A percentile compares a stretch with the other conserved stretches of the same genome.
Conservation (phyloP, 306 rosid species). For the Arachis hypogaea region DNA sequence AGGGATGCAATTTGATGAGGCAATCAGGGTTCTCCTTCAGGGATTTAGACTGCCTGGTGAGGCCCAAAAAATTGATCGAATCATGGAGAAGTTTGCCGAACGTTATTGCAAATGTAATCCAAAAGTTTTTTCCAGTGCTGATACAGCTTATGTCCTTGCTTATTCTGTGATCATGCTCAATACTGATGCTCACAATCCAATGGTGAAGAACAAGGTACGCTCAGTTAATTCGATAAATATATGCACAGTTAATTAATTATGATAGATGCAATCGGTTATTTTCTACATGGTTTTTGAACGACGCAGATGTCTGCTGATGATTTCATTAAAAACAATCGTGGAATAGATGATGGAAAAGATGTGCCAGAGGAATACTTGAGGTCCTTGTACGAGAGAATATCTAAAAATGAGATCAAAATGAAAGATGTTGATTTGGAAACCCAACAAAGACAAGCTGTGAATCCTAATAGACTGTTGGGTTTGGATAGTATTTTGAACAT, state of each 20-base stretch:
- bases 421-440: conserved; percentile 84
- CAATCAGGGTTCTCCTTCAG: conserved; percentile 87
- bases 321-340: conserved; percentile 98
- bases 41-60: conserved; percentile 99
- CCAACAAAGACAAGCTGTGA: conserved; percentile 84
- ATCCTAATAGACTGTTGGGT: conserved; percentile 83
- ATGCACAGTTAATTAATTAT: conserved; percentile 35
- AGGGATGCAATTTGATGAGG: conserved; percentile 95
- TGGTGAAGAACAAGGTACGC: conserved; percentile 95
- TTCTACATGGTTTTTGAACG: conserved; percentile 37
- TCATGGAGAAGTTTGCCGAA: conserved; percentile 99
- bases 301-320: conserved; percentile 98
- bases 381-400: conserved; percentile 88
- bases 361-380: conserved; percentile 88
- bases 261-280: conserved; percentile 34
- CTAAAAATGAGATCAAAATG: conserved; percentile 98
- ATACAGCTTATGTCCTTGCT: conserved; percentile 98
- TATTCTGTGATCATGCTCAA: conserved; percentile 97
- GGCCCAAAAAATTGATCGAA: conserved; percentile 98
- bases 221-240: conserved; percentile 28
- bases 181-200: conserved; percentile 95
- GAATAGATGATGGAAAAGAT: conserved; percentile 99
- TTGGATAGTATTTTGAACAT: conserved; percentile 94
- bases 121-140: conserved; percentile 93
- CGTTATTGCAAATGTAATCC: conserved; percentile 96